These are phyloP conservation scores for Saccharomycopsis olivae DNA, from an alignment of 805 yeast genomes.

Conservation along the genomic window DNA sequence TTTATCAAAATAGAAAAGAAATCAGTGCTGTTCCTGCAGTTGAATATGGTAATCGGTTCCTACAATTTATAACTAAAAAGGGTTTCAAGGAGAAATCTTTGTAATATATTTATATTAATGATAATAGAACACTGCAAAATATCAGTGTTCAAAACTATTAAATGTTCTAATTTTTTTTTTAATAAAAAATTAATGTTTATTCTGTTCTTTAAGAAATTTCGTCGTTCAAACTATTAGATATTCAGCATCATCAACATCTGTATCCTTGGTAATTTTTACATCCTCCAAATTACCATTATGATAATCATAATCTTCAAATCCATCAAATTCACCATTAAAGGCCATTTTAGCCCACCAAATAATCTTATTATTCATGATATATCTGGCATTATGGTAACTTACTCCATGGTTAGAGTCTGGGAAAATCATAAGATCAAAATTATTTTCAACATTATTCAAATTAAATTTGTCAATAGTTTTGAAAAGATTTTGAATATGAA, in stretches of 20 bases:
- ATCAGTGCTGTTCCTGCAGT: slow-evolving; percentile 85
- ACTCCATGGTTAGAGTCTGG: slow-evolving; percentile 77
- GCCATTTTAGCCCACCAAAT: slow-evolving; percentile 56
- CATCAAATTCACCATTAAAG: slow-evolving; percentile 37
- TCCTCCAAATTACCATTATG: slow-evolving; percentile 13
- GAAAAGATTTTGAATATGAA: slow-evolving; percentile 62
- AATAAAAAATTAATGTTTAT: too few relatives aligned
- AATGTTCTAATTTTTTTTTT: too few relatives aligned
- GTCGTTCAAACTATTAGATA: slow-evolving; percentile 1
- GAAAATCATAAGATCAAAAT: slow-evolving; percentile 57
- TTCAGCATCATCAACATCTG: slow-evolving; percentile 1
- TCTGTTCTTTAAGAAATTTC: neutral
- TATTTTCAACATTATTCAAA: slow-evolving; percentile 54
- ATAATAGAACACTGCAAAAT: too few relatives aligned
- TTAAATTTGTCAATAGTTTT: slow-evolving; percentile 53
- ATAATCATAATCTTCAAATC: slow-evolving; percentile 16
- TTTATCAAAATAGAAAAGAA: slow-evolving; percentile 55
- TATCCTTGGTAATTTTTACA: neutral
- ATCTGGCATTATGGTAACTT: slow-evolving; percentile 59
- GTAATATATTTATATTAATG: too few relatives aligned
- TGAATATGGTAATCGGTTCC: slow-evolving; percentile 85
- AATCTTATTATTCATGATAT: slow-evolving; percentile 58
- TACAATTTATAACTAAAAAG: slow-evolving; percentile 45
- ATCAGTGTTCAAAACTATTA: too few relatives aligned
- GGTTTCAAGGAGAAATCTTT: too few relatives aligned